Evolutionary conservation across 2,329 filamentous ascomycete genomes (phyloP).

Genomic region (Colletotrichum godetiae): DNA sequence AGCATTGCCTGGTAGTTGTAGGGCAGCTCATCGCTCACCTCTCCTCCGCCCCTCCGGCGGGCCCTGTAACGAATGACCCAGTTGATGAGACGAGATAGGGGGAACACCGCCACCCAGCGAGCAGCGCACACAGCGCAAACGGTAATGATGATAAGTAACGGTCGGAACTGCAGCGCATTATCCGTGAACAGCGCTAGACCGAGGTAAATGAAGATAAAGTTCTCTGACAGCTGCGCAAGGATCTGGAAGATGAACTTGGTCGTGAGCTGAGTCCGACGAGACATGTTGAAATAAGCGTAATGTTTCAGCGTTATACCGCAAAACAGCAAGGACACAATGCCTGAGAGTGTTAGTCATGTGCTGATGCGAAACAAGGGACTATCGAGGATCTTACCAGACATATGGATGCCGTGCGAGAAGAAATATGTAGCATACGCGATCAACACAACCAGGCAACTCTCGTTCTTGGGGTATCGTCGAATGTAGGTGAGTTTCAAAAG

Average conservation of each 20-base stretch:
- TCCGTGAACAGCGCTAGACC: constrained; percentile 96
- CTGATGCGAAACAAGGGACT: background rate
- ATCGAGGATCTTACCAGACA: constrained; percentile 79
- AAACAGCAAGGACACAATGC: constrained; percentile 96
- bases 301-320: constrained; percentile 99
- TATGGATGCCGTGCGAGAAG: constrained; percentile 93
- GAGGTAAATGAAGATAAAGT: constrained; percentile 99
- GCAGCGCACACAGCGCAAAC: constrained; percentile 92
- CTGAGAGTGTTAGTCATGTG: constrained; percentile 55
- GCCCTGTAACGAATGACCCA: constrained; percentile 91
- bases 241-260: constrained; percentile 98
- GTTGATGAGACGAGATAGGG: constrained; percentile 89
- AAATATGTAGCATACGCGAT: constrained; percentile 98
- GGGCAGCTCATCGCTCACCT: constrained; percentile 87
- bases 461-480: constrained; percentile 92
- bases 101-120: constrained; percentile 94
- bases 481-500: constrained; percentile 95
- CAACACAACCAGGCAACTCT: constrained; percentile 92
- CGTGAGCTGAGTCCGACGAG: constrained; percentile 92
- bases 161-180: constrained; percentile 87
- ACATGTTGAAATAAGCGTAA: constrained; percentile 99
- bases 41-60: constrained; percentile 72
- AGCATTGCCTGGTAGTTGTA: constrained; percentile 99
- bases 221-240: constrained; percentile 93
- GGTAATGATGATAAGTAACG: constrained; percentile 93